These are phyloP conservation scores for Silene latifolia DNA, from an alignment of 148 eudicot genomes.

Conservation along the genomic window DNA sequence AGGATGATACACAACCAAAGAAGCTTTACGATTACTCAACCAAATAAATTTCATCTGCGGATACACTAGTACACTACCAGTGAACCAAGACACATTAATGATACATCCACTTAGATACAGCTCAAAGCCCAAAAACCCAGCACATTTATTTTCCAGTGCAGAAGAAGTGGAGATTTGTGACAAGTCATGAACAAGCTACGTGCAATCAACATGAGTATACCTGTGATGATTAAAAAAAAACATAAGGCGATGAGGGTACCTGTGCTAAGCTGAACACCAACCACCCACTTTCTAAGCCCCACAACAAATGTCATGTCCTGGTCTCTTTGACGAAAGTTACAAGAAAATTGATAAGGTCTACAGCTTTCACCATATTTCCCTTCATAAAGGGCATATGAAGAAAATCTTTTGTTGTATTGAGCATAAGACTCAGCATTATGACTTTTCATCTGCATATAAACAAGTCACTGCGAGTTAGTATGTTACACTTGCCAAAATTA, in stretches of 20 bases:
- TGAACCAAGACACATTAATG: not conserved
- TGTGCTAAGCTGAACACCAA: slow-evolving; percentile 40
- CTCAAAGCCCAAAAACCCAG: not conserved
- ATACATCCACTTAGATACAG: not conserved
- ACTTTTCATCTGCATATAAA: slow-evolving; percentile 61
- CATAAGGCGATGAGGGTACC: slow-evolving; percentile 29
- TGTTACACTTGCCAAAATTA: not conserved
- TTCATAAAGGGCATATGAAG: slow-evolving; percentile 85
- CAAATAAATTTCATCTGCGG: not conserved
- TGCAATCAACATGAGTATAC: not conserved
- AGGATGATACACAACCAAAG: not conserved
- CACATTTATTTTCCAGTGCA: not conserved
- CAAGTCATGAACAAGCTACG: slow-evolving; percentile 1
- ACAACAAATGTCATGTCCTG: slow-evolving; percentile 48
- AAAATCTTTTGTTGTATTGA: slow-evolving; percentile 55
- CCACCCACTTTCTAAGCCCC: slow-evolving; percentile 60
- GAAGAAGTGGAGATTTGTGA: not conserved
- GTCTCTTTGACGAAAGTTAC: slow-evolving; percentile 47
- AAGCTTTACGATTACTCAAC: not conserved
- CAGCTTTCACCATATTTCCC: slow-evolving; percentile 50
- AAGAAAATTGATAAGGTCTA: slow-evolving; percentile 68
- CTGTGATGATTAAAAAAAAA: not conserved
- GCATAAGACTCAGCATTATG: slow-evolving; percentile 52
- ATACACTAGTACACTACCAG: not conserved
- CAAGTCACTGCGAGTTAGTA: not conserved